Evolutionary conservation across 768 basidiomycete species (phyloP).

Genomic region (Leccinum obscurum): DNA sequence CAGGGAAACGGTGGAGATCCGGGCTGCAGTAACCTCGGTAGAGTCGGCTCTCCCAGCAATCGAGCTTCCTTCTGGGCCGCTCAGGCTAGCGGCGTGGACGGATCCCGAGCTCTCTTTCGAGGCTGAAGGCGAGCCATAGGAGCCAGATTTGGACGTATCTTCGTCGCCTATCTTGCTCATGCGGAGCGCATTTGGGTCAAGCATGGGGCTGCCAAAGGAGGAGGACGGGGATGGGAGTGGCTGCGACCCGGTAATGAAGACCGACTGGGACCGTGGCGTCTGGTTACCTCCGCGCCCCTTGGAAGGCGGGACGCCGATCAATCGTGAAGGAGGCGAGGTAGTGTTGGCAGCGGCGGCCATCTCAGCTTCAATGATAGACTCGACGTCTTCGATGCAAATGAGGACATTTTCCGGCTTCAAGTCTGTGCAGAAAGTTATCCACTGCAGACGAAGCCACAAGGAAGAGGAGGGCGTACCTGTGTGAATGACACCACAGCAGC

Average conservation of each 20-base stretch:
- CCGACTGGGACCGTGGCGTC: constrained; percentile 80
- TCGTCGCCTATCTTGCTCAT: constrained; percentile 86
- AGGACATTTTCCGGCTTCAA: constrained; percentile 98
- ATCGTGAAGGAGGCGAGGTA: constrained; percentile 48
- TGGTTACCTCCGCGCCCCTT: constrained; percentile 96
- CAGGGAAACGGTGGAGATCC: constrained; percentile 49
- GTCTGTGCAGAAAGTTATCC: constrained; percentile 46
- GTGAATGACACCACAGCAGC: constrained; percentile 96
- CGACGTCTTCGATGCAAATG: constrained; percentile 96
- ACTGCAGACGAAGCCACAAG: neutral
- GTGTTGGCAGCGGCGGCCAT: constrained; percentile 46
- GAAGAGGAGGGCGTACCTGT: constrained; percentile 54
- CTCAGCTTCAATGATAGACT: constrained; percentile 86
- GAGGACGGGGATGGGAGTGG: constrained; percentile 87
- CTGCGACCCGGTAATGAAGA: constrained; percentile 90
- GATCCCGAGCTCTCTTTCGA: constrained; percentile 28
- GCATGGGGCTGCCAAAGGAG: constrained; percentile 67
- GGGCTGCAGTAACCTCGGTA: constrained; percentile 48
- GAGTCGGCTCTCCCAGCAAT: constrained; percentile 33
- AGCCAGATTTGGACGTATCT: constrained; percentile 36
- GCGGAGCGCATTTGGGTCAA: constrained; percentile 88
- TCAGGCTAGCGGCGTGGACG: constrained; percentile 4
- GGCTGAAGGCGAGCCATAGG: constrained; percentile 27
- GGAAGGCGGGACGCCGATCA: constrained; percentile 91
- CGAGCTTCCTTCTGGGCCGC: constrained; percentile 13